phyloP scores from a whole-genome alignment of 768 basidiomycete species.

The Cystobasidium onofrii region DNA sequence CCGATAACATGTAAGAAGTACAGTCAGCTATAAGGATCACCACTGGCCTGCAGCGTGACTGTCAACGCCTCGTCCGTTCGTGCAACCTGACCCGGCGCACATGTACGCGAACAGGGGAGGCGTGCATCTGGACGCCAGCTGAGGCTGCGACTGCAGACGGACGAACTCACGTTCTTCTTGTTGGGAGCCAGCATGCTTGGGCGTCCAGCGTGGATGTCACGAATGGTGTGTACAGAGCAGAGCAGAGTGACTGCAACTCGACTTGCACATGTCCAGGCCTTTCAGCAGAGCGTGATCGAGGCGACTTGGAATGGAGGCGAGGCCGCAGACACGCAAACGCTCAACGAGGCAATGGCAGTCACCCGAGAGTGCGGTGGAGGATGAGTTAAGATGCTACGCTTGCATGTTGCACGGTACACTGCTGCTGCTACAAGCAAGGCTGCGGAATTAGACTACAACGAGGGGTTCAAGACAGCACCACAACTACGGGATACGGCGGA shows the following conservation, averaged over 20 bases:
- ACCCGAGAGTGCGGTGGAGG: no score
- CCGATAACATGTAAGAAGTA: no score
- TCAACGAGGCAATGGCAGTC: neutral
- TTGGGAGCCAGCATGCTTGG: neutral
- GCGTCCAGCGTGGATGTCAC: neutral
- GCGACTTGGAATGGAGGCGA: neutral
- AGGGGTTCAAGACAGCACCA: no score
- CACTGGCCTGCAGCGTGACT: no score
- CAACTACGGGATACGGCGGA: no score
- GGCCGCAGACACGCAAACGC: neutral
- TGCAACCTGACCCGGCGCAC: no score
- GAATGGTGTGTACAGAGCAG: neutral
- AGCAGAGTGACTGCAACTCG: neutral
- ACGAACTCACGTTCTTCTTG: conserved; percentile 31
- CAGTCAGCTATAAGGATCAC: no score
- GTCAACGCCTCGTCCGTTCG: no score
- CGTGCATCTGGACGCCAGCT: neutral
- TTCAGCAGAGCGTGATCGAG: neutral
- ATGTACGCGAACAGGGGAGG: neutral
- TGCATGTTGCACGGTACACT: no score
- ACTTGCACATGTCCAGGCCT: neutral
- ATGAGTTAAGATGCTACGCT: no score
- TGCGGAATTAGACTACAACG: no score
- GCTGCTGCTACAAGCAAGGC: no score
- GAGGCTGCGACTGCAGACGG: neutral